Conservation (phyloP, 805 yeast genomes). For the Sugiyamaella boreocaroliniensis region DNA sequence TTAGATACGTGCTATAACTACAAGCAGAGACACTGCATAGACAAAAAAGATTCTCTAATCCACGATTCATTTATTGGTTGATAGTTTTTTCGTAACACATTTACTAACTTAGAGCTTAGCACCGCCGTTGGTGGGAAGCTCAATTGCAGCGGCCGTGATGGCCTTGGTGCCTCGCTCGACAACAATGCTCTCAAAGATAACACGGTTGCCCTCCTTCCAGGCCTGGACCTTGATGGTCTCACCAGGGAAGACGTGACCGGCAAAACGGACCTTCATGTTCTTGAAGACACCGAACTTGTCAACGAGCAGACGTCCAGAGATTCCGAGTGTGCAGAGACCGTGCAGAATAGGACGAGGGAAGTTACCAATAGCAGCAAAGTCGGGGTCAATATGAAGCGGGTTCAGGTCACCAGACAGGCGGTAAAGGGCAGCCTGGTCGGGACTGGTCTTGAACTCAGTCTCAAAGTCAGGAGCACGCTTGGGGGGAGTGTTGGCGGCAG, state of each 20-base stretch:
- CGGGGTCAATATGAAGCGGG: conserved; percentile 93
- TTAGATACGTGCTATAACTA: conserved; percentile 15
- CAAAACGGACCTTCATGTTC: conserved; percentile 84
- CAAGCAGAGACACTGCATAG: too few relatives aligned
- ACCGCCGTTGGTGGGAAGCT: conserved; percentile 31
- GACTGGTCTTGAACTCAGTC: conserved; percentile 48
- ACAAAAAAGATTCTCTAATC: too few relatives aligned
- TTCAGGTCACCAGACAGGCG: conserved; percentile 90
- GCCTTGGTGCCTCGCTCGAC: conserved; percentile 73
- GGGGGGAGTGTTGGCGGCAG: conserved; percentile 58
- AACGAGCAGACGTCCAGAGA: conserved; percentile 63
- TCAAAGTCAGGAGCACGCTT: conserved; percentile 60
- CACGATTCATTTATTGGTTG: neutral
- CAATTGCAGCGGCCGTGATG: conserved; percentile 82
- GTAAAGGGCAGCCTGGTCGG: conserved; percentile 81
- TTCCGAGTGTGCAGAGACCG: conserved; percentile 85
- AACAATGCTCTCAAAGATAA: conserved; percentile 74
- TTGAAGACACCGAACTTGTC: conserved; percentile 76
- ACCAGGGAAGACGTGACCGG: conserved; percentile 92
- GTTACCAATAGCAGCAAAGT: conserved; percentile 78
- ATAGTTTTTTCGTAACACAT: neutral
- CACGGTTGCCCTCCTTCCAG: conserved; percentile 71
- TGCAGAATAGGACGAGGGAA: conserved; percentile 85
- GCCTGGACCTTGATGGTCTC: conserved; percentile 74
- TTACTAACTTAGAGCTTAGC: conserved; percentile 6